A percentile compares a stretch with the other conserved stretches of the same genome.
Evolutionary conservation across 2,329 filamentous ascomycete genomes (phyloP).

Genomic region (Aureobasidium mangrovei): DNA sequence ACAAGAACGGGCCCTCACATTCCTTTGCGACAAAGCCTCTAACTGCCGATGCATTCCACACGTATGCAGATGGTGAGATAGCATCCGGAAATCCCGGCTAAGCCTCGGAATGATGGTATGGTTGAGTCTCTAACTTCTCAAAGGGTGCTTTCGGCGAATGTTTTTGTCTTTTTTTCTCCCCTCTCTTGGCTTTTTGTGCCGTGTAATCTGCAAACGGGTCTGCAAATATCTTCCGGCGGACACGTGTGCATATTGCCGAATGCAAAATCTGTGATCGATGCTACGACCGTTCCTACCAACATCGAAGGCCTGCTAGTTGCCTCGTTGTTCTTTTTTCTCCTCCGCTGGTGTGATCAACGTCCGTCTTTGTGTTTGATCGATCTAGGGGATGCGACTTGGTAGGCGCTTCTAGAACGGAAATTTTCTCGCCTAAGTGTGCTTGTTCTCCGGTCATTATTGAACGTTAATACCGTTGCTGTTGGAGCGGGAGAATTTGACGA

Average conservation of each 20-base stretch:
- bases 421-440: neutral
- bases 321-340: neutral
- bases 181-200: neutral
- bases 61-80: neutral
- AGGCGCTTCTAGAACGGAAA: neutral
- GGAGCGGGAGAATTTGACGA: neutral
- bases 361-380: neutral
- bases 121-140: neutral
- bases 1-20: neutral
- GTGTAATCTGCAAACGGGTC: neutral
- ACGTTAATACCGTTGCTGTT: conserved; percentile 7
- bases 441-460: conserved; percentile 7
- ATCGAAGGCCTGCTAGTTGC: neutral
- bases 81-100: neutral
- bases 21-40: neutral
- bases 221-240: too few relatives aligned
- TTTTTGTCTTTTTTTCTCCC: neutral
- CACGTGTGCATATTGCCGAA: too few relatives aligned
- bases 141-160: conserved; percentile 7
- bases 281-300: neutral
- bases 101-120: neutral
- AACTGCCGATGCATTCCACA: neutral
- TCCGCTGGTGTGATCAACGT: conserved; percentile 2
- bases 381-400: neutral
- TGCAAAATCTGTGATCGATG: too few relatives aligned